Conservation (phyloP, 805 yeast species). For the Sungouiella thailandica region DNA sequence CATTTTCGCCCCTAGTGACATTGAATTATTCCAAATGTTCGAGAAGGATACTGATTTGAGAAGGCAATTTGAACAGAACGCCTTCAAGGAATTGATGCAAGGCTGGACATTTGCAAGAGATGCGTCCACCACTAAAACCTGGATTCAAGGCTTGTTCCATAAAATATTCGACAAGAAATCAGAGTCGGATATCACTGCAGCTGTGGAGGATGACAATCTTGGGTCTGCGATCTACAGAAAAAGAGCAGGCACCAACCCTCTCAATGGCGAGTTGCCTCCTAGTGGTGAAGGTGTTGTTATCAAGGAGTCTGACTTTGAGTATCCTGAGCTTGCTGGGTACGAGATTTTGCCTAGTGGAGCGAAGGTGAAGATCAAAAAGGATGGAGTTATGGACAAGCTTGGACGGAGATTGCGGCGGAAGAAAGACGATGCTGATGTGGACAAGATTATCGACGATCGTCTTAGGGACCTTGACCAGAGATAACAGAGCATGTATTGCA, state of each 20-base stretch:
- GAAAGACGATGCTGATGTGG: constrained; percentile 32
- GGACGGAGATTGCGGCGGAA: constrained; percentile 36
- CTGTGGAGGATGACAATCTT: constrained; percentile 9
- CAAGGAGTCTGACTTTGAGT: constrained; percentile 24
- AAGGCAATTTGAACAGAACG: constrained; percentile 63
- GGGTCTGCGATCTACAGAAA: constrained; percentile 40
- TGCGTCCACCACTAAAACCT: constrained; percentile 20
- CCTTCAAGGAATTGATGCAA: constrained; percentile 68
- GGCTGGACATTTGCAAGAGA: constrained; percentile 70
- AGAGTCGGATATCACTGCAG: constrained; percentile 7
- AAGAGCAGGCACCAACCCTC: constrained; percentile 45
- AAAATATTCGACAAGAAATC: constrained; percentile 20
- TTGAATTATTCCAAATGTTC: constrained; percentile 70
- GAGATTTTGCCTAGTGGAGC: constrained; percentile 77
- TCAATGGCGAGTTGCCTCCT: constrained; percentile 47
- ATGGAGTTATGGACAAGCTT: constrained; percentile 20
- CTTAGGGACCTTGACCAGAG: constrained; percentile 19
- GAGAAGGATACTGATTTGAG: constrained; percentile 69
- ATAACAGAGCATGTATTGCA: constrained; percentile 1
- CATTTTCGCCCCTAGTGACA: constrained; percentile 62
- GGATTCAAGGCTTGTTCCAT: constrained; percentile 8
- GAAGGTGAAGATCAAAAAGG: constrained; percentile 39
- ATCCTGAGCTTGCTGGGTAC: constrained; percentile 30
- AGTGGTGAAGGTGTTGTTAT: constrained; percentile 33
- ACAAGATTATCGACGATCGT: constrained; percentile 52